Base-by-base conservation (phyloP, 345 rosid genomes). In the Turnera subulata region DNA sequence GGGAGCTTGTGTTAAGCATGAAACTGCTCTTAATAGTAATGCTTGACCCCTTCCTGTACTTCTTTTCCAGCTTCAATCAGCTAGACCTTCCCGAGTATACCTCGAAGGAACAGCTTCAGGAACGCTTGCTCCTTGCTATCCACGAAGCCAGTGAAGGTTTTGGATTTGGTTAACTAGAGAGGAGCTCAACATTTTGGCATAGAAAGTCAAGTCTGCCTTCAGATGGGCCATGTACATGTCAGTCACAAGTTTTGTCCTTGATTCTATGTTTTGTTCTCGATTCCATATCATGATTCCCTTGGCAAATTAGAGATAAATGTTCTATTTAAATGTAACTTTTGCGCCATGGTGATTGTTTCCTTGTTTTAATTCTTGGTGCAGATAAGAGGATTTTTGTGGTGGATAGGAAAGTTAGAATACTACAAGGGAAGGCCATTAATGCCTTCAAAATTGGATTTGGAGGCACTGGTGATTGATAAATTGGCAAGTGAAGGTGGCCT, bases 71-170 rank as follows among this genome's bases (percentile, higher is more conserved):
- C 80, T 92, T 92, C 64, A 92, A 92, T 81, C 98, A 89, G 64
- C 84, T 92, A 44, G 98, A 89, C 73, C 91, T 92, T 57, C 98
- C 98, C 0, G 98, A 89, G 81, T 92, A 92, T 71, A 61, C 71
- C 19, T 70, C 88, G 9, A 86, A 84, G 72, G 97, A 86, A 53
- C 91, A 86, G 66, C 94, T 92, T 51, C 82, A 78, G 68, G 89
- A 92, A 37, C 85, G 97, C 1, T 62, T 92, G 75, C 78, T 92
- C 62, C 97, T 92, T 61, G 97, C 98, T 5, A 92, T 89, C 52
- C 98, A 92, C 26, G 97, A 92, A 74, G 98, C 89, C 40, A 89
- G 88, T 58, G 97, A 89, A 78, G 98, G 98, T 35, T 89, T 92
- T 70, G 98, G 98, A 42, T 92, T 92, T 58, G 98, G 93, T 66